Conservation (phyloP, 805 yeast species). For the Saturnispora saitoi region DNA sequence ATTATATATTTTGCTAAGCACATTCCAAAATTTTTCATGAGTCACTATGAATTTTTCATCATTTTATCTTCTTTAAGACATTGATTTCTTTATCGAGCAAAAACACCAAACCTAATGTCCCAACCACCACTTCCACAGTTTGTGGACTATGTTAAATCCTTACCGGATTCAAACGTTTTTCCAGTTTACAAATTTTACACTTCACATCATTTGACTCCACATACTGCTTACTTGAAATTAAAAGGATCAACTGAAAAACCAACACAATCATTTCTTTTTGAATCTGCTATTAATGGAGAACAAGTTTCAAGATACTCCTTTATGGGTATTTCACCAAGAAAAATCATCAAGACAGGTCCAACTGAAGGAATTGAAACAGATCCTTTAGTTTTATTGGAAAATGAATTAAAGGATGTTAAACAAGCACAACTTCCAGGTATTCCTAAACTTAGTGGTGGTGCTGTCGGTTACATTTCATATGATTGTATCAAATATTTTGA, state of each 20-base stretch:
- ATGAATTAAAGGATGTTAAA: conserved; percentile 54
- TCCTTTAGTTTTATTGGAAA: conserved; percentile 68
- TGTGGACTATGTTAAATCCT: conserved; percentile 31
- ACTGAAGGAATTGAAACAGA: conserved; percentile 57
- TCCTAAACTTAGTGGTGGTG: conserved; percentile 87
- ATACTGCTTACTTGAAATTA: conserved; percentile 79
- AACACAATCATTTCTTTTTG: conserved; percentile 71
- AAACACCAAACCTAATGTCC: background rate
- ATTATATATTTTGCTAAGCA: no score
- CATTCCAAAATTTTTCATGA: conserved; percentile 2
- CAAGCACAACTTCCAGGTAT: conserved; percentile 78
- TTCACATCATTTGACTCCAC: conserved; percentile 79
- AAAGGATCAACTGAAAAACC: conserved; percentile 51
- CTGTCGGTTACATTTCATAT: conserved; percentile 90
- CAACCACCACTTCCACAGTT: conserved; percentile 48
- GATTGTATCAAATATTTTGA: conserved; percentile 97
- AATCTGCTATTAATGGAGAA: conserved; percentile 84
- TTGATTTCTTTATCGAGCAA: background rate
- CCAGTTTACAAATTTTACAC: conserved; percentile 72
- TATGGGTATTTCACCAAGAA: conserved; percentile 79
- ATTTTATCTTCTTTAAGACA: no score
- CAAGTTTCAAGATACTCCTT: conserved; percentile 85
- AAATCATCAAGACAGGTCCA: conserved; percentile 77
- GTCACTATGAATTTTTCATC: background rate
- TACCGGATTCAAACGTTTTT: conserved; percentile 49